Percentiles rank a stretch among this genome's conserved stretches.
Evolutionary conservation across 176 grass and related monocot genomes (phyloP).

Genomic region (Poa annua): DNA sequence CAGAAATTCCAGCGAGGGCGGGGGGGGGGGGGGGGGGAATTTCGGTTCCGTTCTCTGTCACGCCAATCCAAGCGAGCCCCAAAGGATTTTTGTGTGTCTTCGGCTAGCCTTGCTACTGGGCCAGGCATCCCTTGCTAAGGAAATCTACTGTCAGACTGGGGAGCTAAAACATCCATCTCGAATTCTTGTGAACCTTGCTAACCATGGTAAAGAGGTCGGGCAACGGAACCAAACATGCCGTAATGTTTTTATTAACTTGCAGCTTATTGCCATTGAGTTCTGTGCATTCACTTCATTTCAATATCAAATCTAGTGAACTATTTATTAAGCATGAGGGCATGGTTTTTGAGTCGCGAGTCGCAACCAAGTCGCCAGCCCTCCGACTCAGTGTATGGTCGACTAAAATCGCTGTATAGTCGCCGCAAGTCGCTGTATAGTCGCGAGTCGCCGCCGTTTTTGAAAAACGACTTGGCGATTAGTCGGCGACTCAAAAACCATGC

Average conservation of each 20-base stretch:
- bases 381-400: no score
- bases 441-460: no score
- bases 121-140: neutral
- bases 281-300: neutral
- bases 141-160: neutral
- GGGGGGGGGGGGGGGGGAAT: no score
- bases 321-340: neutral
- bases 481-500: no score
- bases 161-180: neutral
- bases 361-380: no score
- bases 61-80: no score
- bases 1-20: no score
- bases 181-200: neutral
- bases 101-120: neutral
- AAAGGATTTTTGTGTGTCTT: neutral
- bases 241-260: neutral
- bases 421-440: no score
- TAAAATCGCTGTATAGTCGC: no score
- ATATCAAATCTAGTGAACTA: neutral
- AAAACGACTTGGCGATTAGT: no score
- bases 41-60: no score
- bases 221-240: neutral
- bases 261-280: neutral
- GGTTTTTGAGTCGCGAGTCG: no score
- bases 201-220: neutral